These are phyloP conservation scores for Sordariomycetes sp. DNA, from an alignment of 2,329 filamentous ascomycete species.

Conservation along the genomic window DNA sequence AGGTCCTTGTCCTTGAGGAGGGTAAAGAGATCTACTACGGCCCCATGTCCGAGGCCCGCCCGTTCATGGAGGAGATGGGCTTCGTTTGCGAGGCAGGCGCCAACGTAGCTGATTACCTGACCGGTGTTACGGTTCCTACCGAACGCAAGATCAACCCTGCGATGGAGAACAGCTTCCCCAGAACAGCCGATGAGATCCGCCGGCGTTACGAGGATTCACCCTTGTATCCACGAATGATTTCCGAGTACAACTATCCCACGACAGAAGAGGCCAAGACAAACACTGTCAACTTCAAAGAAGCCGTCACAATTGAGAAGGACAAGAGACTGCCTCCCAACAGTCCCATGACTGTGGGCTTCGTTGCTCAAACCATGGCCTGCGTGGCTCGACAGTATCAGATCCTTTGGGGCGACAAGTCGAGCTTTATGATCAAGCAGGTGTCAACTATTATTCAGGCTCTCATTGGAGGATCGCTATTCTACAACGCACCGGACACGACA, in stretches of 20 bases:
- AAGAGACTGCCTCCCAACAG: conserved; percentile 42
- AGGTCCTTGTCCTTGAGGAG: conserved; percentile 59
- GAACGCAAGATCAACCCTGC: conserved; percentile 34
- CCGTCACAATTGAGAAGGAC: conserved; percentile 44
- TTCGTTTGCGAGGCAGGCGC: conserved; percentile 40
- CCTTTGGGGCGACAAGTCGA: conserved; percentile 54
- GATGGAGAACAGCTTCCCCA: conserved; percentile 30
- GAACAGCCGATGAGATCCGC: conserved; percentile 32
- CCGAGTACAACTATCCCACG: conserved; percentile 48
- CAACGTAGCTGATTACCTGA: conserved; percentile 62
- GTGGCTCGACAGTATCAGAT: conserved; percentile 56
- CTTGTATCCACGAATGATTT: conserved; percentile 39
- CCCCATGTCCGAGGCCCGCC: conserved; percentile 46
- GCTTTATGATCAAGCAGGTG: conserved; percentile 53
- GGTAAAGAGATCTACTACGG: conserved; percentile 61
- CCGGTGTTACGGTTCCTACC: conserved; percentile 54
- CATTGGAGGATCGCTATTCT: conserved; percentile 59
- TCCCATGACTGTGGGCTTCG: conserved; percentile 45
- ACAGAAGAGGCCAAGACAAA: conserved; percentile 35
- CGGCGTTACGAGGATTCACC: conserved; percentile 40
- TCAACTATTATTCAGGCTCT: conserved; percentile 50
- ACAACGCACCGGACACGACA: conserved; percentile 48
- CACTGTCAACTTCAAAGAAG: conserved; percentile 44
- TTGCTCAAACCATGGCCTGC: conserved; percentile 45
- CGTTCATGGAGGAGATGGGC: conserved; percentile 59